These are phyloP conservation scores for Phytophthora pluvialis DNA, from an alignment of 352 stramenopile genomes.

Conservation along the genomic window DNA sequence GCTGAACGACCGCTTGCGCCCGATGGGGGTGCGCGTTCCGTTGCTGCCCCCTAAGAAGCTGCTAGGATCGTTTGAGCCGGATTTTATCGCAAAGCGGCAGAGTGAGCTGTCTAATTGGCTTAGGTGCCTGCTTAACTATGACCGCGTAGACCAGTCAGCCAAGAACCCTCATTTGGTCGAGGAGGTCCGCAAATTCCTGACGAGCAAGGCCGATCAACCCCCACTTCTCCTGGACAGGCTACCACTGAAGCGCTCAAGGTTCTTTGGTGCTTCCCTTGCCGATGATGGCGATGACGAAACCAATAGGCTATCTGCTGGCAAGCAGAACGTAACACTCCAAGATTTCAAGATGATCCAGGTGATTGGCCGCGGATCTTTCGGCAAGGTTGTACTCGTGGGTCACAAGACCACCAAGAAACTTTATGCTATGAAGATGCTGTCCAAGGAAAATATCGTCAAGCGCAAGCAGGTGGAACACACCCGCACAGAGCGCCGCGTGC, in stretches of 20 bases:
- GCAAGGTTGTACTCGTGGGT: conserved; percentile 89
- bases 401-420: conserved; percentile 89
- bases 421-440: conserved; percentile 94
- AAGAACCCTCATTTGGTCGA: conserved; percentile 83
- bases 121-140: conserved; percentile 67
- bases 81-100: conserved; percentile 82
- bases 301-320: conserved; percentile 24
- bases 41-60: conserved; percentile 86
- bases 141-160: conserved; percentile 71
- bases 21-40: conserved; percentile 73
- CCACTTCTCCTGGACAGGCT: conserved; percentile 75
- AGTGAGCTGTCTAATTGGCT: conserved; percentile 76
- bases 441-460: conserved; percentile 91
- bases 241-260: conserved; percentile 65
- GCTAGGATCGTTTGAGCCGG: conserved; percentile 80
- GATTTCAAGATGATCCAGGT: conserved; percentile 90
- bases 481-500: conserved; percentile 83
- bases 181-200: conserved; percentile 83
- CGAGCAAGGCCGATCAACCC: conserved; percentile 81
- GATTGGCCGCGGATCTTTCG: conserved; percentile 92
- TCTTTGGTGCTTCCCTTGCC: conserved; percentile 70
- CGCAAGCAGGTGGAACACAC: conserved; percentile 91
- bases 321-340: conserved; percentile 63
- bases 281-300: conserved; percentile 61
- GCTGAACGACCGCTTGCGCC: conserved; percentile 68